Conservation (phyloP, 306 rosid species). For the Adenanthera pavonina region DNA sequence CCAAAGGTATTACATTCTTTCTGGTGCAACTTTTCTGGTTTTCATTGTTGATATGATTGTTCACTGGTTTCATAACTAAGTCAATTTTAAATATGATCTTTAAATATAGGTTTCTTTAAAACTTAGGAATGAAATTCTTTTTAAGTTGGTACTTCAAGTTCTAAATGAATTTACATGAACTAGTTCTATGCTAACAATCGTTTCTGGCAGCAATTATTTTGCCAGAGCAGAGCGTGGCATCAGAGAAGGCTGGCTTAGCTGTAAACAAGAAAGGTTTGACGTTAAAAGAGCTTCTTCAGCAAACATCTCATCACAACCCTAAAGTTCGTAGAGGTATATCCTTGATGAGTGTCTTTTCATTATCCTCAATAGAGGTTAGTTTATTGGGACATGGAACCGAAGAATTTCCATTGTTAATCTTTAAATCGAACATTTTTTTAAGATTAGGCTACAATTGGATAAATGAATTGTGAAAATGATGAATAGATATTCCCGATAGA, state of each 20-base stretch:
- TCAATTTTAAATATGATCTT: not conserved
- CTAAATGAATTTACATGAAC: conserved; percentile 13
- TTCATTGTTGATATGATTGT: conserved; percentile 15
- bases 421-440: not conserved
- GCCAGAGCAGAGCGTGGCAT: conserved; percentile 90
- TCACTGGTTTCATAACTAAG: not conserved
- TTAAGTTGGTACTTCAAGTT: not conserved
- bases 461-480: not conserved
- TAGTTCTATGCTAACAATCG: conserved; percentile 10
- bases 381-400: not conserved
- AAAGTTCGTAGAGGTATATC: conserved; percentile 91
- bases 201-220: conserved; percentile 75
- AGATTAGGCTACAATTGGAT: not conserved
- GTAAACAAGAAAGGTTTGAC: conserved; percentile 92
- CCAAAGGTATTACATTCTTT: conserved; percentile 60
- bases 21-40: conserved; percentile 1
- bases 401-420: not conserved
- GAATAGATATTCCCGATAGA: not conserved
- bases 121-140: not conserved
- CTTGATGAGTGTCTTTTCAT: not conserved
- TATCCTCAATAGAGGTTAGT: conserved; percentile 1
- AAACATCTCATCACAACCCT: conserved; percentile 77
- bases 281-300: conserved; percentile 92
- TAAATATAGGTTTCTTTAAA: not conserved
- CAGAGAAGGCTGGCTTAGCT: conserved; percentile 84